A percentile compares a stretch with the other conserved stretches of the same genome.
phyloP scores from a whole-genome alignment of 805 yeast genomes.

The Lipomyces yamadae region DNA sequence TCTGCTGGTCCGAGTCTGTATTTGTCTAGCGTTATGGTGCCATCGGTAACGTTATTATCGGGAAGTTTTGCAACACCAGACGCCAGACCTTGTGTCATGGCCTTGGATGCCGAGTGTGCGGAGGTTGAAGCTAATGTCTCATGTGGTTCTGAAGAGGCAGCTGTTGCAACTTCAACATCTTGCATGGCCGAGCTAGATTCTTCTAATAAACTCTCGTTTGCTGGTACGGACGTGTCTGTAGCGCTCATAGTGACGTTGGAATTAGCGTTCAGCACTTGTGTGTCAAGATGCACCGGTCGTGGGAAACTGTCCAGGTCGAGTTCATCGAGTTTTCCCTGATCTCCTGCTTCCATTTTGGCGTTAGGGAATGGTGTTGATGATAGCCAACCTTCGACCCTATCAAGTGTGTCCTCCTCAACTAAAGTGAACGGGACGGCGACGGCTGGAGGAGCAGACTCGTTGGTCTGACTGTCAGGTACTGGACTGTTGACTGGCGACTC shows the following conservation, averaged over 20 bases:
- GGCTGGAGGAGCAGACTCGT: background rate
- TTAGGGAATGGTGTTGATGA: background rate
- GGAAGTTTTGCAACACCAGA: slow-evolving; percentile 31
- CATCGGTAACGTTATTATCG: slow-evolving; percentile 26
- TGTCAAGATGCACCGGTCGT: background rate
- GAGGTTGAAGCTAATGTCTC: slow-evolving; percentile 1
- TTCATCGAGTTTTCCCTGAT: background rate
- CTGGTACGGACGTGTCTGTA: background rate
- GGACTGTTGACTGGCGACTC: background rate
- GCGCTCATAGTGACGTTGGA: background rate
- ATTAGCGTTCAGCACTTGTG: background rate
- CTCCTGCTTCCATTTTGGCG: background rate
- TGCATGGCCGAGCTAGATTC: background rate
- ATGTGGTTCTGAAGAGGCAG: slow-evolving; percentile 10
- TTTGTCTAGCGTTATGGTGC: slow-evolving; percentile 29
- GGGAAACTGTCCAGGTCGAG: slow-evolving; percentile 1
- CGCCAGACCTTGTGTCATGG: slow-evolving; percentile 29
- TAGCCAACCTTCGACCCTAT: slow-evolving; percentile 15
- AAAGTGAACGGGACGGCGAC: background rate
- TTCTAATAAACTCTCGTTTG: background rate
- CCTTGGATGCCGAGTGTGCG: slow-evolving; percentile 18
- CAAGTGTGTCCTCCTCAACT: slow-evolving; percentile 9
- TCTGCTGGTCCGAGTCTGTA: slow-evolving; percentile 52
- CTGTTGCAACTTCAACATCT: slow-evolving; percentile 7
- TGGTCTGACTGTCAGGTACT: background rate